Conservation (phyloP, 345 rosid species). For the Ricinus communis region DNA sequence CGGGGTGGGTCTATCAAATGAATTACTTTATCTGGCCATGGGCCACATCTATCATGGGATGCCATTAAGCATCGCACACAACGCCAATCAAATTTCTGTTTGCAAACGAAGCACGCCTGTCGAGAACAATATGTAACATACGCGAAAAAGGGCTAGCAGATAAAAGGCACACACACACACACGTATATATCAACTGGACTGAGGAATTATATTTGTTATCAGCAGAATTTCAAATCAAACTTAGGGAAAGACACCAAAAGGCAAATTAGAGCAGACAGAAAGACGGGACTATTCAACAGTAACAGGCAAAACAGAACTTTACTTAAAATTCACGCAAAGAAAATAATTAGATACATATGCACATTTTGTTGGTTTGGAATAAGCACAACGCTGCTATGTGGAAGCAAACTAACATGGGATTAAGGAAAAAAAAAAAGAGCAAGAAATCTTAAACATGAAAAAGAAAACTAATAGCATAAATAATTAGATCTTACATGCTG, state of each 20-base stretch:
- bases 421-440: too few relatives aligned
- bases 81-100: constrained; percentile 60
- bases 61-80: constrained; percentile 68
- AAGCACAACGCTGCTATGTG: too few relatives aligned
- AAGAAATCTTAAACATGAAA: constrained; percentile 18
- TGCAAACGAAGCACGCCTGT: constrained; percentile 84
- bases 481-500: constrained; percentile 66
- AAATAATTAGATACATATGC: neutral
- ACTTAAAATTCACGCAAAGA: neutral
- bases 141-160: neutral
- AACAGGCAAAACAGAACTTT: too few relatives aligned
- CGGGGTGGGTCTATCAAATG: constrained; percentile 59
- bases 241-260: neutral
- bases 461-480: constrained; percentile 1
- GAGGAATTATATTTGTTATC: neutral
- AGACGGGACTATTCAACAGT: neutral
- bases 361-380: too few relatives aligned
- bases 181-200: neutral
- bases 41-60: constrained; percentile 74
- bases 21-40: constrained; percentile 70
- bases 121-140: constrained; percentile 11
- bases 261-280: neutral
- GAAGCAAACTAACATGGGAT: too few relatives aligned
- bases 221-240: neutral
- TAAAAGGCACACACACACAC: too few relatives aligned